Evolutionary conservation across 495 filamentous ascomycete genomes (phyloP).

Genomic region (Podospora didyma): DNA sequence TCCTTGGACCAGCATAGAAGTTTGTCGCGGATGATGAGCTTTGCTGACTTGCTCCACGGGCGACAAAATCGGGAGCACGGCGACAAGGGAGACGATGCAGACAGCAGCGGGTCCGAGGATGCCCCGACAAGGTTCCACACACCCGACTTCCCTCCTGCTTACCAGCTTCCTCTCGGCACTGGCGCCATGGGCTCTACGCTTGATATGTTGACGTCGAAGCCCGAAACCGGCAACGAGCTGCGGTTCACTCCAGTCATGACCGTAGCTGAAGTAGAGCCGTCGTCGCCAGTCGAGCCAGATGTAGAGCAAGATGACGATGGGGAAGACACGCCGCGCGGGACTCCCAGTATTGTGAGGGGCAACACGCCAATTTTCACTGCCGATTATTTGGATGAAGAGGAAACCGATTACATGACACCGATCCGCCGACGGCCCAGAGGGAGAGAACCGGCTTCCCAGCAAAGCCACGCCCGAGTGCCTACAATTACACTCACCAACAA

Average conservation of each 20-base stretch:
- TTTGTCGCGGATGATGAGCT: neutral
- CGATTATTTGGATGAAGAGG: too few species aligned
- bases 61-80: neutral
- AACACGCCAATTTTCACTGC: too few species aligned
- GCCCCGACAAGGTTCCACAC: neutral
- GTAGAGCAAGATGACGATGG: neutral
- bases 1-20: neutral
- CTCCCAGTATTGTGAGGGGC: too few species aligned
- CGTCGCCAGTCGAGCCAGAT: neutral
- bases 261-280: neutral
- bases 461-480: neutral
- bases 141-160: neutral
- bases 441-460: too few species aligned
- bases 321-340: too few species aligned
- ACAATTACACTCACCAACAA: neutral
- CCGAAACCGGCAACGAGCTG: neutral
- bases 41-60: neutral
- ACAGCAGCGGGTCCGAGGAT: neutral
- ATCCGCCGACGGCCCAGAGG: too few species aligned
- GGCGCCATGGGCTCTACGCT: neutral
- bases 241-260: slow-evolving; percentile 17
- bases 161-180: neutral
- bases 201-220: neutral
- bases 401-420: too few species aligned
- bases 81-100: neutral